phyloP scores from a whole-genome alignment of 768 basidiomycete species.

The Boletus patriciae region DNA sequence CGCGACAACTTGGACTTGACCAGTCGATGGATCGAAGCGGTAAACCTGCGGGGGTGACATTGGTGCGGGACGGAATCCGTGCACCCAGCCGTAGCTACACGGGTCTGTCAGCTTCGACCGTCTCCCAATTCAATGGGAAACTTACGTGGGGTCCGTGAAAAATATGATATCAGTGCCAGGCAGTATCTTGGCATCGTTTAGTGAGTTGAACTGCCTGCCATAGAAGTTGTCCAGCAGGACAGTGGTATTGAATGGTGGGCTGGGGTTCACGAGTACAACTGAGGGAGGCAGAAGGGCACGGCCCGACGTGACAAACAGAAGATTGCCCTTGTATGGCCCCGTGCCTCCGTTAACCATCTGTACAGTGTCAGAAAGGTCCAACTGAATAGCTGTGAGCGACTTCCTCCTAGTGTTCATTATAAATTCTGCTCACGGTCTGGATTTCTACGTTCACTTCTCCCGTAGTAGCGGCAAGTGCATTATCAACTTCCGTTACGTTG shows the following conservation, averaged over 20 bases:
- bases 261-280: constrained; percentile 64
- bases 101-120: neutral
- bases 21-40: constrained; percentile 62
- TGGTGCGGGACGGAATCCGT: constrained; percentile 65
- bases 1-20: constrained; percentile 68
- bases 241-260: constrained; percentile 62
- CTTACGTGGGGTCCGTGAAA: constrained; percentile 73
- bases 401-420: neutral
- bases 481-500: constrained; percentile 55
- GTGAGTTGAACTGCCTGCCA: constrained; percentile 79
- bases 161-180: constrained; percentile 65
- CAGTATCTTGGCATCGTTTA: constrained; percentile 78
- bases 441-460: constrained; percentile 51
- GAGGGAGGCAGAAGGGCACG: constrained; percentile 63
- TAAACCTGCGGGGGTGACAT: constrained; percentile 77
- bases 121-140: constrained; percentile 2
- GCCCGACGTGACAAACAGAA: constrained; percentile 65
- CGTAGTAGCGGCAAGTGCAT: constrained; percentile 38
- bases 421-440: constrained; percentile 32
- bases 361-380: constrained; percentile 54
- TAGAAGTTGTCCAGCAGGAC: constrained; percentile 76
- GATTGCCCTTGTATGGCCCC: constrained; percentile 56
- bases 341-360: constrained; percentile 76
- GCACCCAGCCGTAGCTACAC: constrained; percentile 60
- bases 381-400: constrained; percentile 36